phyloP scores from a whole-genome alignment of 768 basidiomycete species.

The Tylopilus felleus region DNA sequence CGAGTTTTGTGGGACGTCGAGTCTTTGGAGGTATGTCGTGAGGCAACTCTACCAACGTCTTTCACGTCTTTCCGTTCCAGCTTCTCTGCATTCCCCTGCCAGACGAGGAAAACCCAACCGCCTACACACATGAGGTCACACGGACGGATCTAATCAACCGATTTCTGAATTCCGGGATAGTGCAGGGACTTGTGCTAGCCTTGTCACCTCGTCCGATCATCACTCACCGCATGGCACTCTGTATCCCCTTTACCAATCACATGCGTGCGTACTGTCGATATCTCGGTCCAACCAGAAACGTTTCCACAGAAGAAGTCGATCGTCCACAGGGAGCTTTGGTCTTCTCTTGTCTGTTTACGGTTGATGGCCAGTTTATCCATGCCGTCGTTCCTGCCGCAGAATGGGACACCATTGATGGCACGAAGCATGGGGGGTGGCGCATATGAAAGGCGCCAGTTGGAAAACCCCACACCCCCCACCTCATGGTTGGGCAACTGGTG shows the following conservation, averaged over 20 bases:
- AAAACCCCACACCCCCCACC: no score
- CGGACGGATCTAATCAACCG: slow-evolving; percentile 16
- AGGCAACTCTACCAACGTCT: background rate
- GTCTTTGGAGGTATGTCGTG: background rate
- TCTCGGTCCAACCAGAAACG: background rate
- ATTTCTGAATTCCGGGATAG: background rate
- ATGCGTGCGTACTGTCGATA: background rate
- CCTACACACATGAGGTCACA: slow-evolving; percentile 3
- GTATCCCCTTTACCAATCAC: background rate
- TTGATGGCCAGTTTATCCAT: background rate
- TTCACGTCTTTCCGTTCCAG: background rate
- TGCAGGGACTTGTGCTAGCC: background rate
- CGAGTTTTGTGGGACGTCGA: background rate
- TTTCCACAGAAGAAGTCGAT: background rate
- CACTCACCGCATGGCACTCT: background rate
- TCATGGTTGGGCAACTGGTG: background rate
- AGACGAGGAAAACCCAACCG: background rate
- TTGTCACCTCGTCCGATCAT: background rate
- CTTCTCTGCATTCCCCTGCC: background rate
- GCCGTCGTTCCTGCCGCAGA: background rate
- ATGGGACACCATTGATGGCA: background rate
- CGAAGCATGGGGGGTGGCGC: no score
- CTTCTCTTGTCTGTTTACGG: background rate
- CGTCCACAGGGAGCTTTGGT: background rate
- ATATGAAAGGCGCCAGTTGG: background rate